These are phyloP conservation scores for Lentinula detonsa DNA, from an alignment of 768 basidiomycete species.

Conservation along the genomic window DNA sequence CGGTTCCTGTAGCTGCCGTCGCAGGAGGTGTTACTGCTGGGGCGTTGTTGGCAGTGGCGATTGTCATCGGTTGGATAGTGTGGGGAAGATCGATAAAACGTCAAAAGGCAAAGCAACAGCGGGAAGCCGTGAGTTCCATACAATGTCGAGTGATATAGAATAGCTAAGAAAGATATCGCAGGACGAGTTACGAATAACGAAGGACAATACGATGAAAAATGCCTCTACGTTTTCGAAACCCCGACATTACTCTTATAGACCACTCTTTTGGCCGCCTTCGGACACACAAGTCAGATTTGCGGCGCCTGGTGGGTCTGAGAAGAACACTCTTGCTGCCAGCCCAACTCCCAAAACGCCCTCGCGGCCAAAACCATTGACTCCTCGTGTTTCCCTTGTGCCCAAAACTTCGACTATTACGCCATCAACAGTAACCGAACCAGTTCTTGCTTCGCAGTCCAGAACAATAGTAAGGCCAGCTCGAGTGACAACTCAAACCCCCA, in stretches of 20 bases:
- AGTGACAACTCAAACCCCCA: background rate
- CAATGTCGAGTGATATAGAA: background rate
- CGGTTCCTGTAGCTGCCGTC: constrained; percentile 43
- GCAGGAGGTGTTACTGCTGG: constrained; percentile 46
- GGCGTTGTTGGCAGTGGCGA: constrained; percentile 35
- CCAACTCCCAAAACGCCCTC: constrained; percentile 5
- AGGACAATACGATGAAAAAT: constrained; percentile 37
- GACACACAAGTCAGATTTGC: constrained; percentile 37
- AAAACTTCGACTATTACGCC: background rate
- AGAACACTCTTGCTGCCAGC: constrained; percentile 6
- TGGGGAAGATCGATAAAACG: constrained; percentile 40
- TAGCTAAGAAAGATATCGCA: constrained; percentile 6
- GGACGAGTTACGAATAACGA: constrained; percentile 21
- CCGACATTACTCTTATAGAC: constrained; percentile 20
- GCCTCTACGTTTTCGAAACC: constrained; percentile 21
- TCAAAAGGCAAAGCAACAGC: constrained; percentile 25
- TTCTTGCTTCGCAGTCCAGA: background rate
- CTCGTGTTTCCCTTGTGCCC: background rate
- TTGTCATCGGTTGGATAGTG: constrained; percentile 37
- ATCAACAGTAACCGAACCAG: background rate
- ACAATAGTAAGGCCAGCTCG: background rate
- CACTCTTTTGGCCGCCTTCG: constrained; percentile 18
- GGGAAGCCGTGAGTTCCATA: constrained; percentile 17
- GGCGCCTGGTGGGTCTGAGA: constrained; percentile 8
- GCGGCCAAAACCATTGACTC: background rate